These are phyloP conservation scores for Hypoxylon rubiginosum DNA, from an alignment of 2,329 filamentous ascomycete species.

Conservation along the genomic window DNA sequence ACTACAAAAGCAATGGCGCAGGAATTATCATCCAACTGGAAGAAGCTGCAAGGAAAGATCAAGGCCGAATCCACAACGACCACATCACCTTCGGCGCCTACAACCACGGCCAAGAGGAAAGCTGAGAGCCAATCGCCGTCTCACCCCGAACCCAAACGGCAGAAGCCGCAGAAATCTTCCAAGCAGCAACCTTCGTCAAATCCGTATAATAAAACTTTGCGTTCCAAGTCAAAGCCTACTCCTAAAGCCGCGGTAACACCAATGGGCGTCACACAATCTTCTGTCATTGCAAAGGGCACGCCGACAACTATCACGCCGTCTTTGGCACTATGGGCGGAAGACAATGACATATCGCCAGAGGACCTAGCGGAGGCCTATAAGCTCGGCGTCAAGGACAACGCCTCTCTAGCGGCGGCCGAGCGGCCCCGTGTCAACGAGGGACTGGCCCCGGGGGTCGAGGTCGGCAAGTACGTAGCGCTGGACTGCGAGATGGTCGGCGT, in stretches of 20 bases:
- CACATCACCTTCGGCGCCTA: conserved; percentile 34
- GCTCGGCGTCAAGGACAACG: conserved; percentile 64
- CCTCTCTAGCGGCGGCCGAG: conserved; percentile 58
- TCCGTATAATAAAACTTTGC: conserved; percentile 5
- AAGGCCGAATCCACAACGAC: conserved; percentile 60
- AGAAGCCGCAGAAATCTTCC: conserved; percentile 42
- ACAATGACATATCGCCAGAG: conserved; percentile 72
- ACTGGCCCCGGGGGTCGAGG: conserved; percentile 70
- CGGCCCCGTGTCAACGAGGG: conserved; percentile 71
- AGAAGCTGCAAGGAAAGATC: conserved; percentile 77
- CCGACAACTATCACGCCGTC: conserved; percentile 63
- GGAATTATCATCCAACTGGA: conserved; percentile 79
- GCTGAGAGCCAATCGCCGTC: conserved; percentile 46
- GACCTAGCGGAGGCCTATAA: conserved; percentile 73
- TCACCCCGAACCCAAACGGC: conserved; percentile 41
- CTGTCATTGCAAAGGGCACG: conserved; percentile 57
- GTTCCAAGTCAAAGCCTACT: conserved; percentile 29
- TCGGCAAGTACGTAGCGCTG: conserved; percentile 91
- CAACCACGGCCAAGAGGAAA: conserved; percentile 60
- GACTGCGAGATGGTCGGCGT: conserved; percentile 99
- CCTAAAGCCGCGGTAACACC: conserved; percentile 21
- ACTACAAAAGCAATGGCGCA: conserved; percentile 55
- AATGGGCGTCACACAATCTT: conserved; percentile 72
- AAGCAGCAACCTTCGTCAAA: conserved; percentile 47
- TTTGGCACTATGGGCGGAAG: conserved; percentile 71